Base-by-base conservation (phyloP, 2,329 filamentous ascomycete species). In the Neonectria ditissima region DNA sequence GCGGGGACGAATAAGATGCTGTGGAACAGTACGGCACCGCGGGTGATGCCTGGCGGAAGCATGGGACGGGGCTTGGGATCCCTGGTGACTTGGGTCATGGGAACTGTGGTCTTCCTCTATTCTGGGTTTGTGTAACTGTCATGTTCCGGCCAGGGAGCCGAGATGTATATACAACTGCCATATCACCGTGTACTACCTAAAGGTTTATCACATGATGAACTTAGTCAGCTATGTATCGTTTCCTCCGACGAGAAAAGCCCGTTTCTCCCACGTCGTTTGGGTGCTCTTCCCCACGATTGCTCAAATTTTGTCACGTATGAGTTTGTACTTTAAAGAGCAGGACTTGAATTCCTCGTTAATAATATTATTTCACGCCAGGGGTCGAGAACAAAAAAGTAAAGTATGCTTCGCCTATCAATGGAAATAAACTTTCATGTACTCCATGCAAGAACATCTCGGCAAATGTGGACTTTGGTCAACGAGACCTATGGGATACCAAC, bases 1-100 rank as follows among this genome's bases (percentile, higher is more conserved):
- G 59, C 59, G 14, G 73, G 76, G 18, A 61, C 56, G 28, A 47
- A 65, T 16, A 66, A 66, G 30, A 59, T 75, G 52, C 60, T 75
- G 16, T 73, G 68, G 67, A 70, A 74, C 41, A 73, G 70, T 39
- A 65, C 68, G 37, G 70, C 69, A n/a, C 39, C 69, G 22, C 57
- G 63, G 14, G 53, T 56, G 39, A 20, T 58, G 8, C 11, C 16
- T 5, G 39, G 11, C 20, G n/a, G 26, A 5, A 22, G 47, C 7
- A 30, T 53, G n/a, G 34, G 5, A 18, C 28, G 52, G 20, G 20
- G 18, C 37, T 22, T 55, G 10, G 44, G 18, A n/a, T 62, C 56
- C 52, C 45, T 56, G 32, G 30, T 39, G 9, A 26, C 16, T 6
- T 26, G 41, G 52, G 28, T 59, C 32, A 26, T 63, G 24, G 59